Base-by-base conservation (phyloP, 768 basidiomycete species). In the Pleurotus citrinopileatus region DNA sequence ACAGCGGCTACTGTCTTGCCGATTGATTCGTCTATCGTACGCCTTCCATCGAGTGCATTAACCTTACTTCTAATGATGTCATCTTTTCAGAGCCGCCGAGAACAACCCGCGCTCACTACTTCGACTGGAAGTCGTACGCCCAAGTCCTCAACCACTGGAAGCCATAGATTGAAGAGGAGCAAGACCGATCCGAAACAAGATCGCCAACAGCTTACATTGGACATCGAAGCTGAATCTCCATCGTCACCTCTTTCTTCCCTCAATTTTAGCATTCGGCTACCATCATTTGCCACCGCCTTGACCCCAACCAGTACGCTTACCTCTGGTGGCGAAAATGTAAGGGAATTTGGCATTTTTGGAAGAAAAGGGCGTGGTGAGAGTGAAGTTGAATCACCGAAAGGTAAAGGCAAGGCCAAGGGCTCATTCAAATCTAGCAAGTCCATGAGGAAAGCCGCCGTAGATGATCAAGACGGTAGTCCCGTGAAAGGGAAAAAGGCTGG, bases 381-480 rank as follows among this genome's bases (percentile, higher is more conserved):
- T 23, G 34, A 47, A n/a, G 42, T 20, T 17, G 27, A 22, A 40
- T 40, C 38, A 15, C 26, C 27, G 22, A 58, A 58, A 3, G 56
- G 53, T 28, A 60, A 58, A 42, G 52, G 57, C 25, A 63, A 60
- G 40, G 42, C 29, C 3, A 61, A 59, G 22, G 42, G 45, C 20
- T 61, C 60, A 46, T 63, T 10, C 59, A 65, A 34, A 34, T n/a
- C 36, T 60, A 63, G 42, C 60, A 34, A 62, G 12, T 7, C 38
- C 19, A 9, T 7, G 15, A 13, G 17, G 54, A 54, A 32, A 61
- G 42, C 28, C 52, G 4, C 65, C 63, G 34, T 63, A 60, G 58
- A 63, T 59, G 51, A 63, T 65, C 8, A 64, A 60, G 45, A 59
- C 63, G 25, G 58, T 65, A 13, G 65, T 67, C 57, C 57, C 29